Base-by-base conservation (phyloP, 83 land plant genomes). In the Thuja plicata region DNA sequence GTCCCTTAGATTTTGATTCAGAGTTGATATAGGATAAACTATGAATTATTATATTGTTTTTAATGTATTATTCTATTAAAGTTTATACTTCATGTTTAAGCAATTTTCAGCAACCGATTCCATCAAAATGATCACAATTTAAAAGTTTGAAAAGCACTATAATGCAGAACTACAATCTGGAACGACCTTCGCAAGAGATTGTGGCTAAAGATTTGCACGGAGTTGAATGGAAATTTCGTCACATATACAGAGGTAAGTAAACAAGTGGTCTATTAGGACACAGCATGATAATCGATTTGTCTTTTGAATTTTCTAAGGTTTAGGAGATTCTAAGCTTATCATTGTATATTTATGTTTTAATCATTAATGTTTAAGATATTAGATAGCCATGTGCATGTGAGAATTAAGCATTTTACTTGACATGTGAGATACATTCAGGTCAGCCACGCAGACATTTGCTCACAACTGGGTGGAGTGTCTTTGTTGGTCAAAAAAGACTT, bases 201-300 rank as follows among this genome's bases (percentile, higher is more conserved):
- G 91, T 93, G 57, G 99, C 98, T 2, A 96, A 93, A 87, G 98
- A 97, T 90, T 90, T 97, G 57, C 99, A 97, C 93, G 97, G 96
- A 27, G 91, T 88, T 35, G 98, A 96, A 88, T 97, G 98, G 99
- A 92, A 91, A 82, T 95, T 97, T 89, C 93, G 98, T 0, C 99
- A 97, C 87, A 97, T 96, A 27, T 97, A 94, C 82, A 92, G 97
- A 86, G 99, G 99, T 96, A 90, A 54, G 43, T 76, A 34, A 13
- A 35, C 13, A 11, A 34, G 38, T 32, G 3, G 38, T 34, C 79
- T 76, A 2, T 17, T 88, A 43, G 73, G 41, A 37, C 32, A 15
- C 35, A n/a, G 8, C 32, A 66, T 66, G 32, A 8, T 66, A 66
- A 66, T 66, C 32, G 32, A 66, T 27, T 27, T 27, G 8, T 66